phyloP scores from a whole-genome alignment of 257 asterid genomes.

The Solanum boliviense region DNA sequence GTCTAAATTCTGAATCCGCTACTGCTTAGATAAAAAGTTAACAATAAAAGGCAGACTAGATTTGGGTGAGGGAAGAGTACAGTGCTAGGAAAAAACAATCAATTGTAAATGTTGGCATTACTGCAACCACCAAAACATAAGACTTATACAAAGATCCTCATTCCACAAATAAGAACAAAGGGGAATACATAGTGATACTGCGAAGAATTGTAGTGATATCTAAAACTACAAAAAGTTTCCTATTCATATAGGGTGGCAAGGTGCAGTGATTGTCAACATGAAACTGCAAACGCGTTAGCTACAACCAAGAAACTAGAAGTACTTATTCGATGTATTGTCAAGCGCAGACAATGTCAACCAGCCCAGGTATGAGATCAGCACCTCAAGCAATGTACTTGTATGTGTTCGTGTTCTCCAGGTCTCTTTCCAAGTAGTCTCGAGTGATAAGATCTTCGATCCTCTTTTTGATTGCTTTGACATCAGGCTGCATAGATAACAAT shows the following conservation, averaged over 20 bases:
- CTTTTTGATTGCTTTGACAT: conserved; percentile 37
- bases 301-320: background rate
- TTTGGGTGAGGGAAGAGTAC: background rate
- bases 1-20: background rate
- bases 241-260: background rate
- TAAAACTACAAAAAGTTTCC: background rate
- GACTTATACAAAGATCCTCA: background rate
- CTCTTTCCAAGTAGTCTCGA: conserved; percentile 44
- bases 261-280: background rate
- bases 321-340: background rate
- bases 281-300: background rate
- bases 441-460: conserved; percentile 45
- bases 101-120: background rate
- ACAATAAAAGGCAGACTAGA: background rate
- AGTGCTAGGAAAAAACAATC: background rate
- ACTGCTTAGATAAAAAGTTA: background rate
- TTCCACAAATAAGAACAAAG: background rate
- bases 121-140: background rate
- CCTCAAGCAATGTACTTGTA: conserved; percentile 36
- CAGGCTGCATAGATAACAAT: conserved; percentile 26
- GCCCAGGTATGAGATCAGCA: background rate
- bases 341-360: background rate
- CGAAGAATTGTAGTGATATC: background rate
- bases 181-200: background rate
- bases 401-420: conserved; percentile 25